These are phyloP conservation scores for Pseudevernia furfuracea DNA, from an alignment of 495 filamentous ascomycete species.

Conservation along the genomic window DNA sequence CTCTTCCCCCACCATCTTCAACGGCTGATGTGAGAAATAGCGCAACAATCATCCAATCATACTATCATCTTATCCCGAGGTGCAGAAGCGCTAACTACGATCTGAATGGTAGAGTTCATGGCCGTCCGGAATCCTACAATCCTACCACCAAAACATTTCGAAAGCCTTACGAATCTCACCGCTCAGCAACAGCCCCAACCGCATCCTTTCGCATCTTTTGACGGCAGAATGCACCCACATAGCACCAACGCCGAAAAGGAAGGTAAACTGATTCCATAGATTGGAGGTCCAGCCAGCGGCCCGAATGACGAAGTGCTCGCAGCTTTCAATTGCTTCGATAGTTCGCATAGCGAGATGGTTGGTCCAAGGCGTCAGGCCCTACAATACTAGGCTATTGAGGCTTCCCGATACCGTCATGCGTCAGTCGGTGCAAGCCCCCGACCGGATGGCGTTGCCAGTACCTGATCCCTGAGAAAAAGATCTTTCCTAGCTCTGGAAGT, in stretches of 20 bases:
- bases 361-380: slow-evolving; percentile 9
- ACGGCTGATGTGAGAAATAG: slow-evolving; percentile 2
- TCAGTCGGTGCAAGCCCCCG: slow-evolving; percentile 13
- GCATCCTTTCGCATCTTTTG: neutral
- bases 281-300: neutral
- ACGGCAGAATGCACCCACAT: neutral
- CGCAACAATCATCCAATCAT: neutral
- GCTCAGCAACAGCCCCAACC: slow-evolving; percentile 3
- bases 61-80: neutral
- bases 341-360: neutral
- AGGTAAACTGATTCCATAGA: neutral
- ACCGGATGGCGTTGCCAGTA: slow-evolving; percentile 14
- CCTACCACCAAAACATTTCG: neutral
- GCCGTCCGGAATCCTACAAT: neutral
- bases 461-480: slow-evolving; percentile 13
- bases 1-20: slow-evolving; percentile 4
- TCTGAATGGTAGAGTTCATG: neutral
- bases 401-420: neutral
- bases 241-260: neutral
- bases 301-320: neutral
- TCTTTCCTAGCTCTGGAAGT: slow-evolving; percentile 11
- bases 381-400: neutral
- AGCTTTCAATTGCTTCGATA: neutral
- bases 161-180: neutral
- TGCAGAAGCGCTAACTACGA: neutral